A percentile compares a stretch with the other conserved stretches of the same genome.
Evolutionary conservation across 2,329 filamentous ascomycete genomes (phyloP).

Genomic region (Mycosphaerella arachidis): DNA sequence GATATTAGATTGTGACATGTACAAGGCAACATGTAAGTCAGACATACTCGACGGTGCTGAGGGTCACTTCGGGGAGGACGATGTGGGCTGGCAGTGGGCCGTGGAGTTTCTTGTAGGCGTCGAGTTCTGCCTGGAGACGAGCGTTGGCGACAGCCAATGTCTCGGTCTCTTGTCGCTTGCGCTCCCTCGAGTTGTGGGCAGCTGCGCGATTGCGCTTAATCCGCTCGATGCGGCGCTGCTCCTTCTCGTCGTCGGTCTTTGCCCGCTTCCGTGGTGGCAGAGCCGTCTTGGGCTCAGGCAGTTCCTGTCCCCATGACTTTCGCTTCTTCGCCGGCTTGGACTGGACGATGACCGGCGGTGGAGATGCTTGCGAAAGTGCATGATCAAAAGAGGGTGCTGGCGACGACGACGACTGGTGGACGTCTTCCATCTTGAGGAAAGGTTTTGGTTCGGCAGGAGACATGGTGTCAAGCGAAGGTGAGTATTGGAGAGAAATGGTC

Average conservation of each 20-base stretch:
- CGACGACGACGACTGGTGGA: slow-evolving; percentile 19
- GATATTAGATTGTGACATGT: neutral
- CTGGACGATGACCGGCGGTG: slow-evolving; percentile 29
- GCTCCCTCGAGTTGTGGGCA: slow-evolving; percentile 92
- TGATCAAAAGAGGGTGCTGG: slow-evolving; percentile 16
- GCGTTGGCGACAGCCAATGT: slow-evolving; percentile 57
- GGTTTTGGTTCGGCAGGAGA: slow-evolving; percentile 4
- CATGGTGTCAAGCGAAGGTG: slow-evolving; percentile 7
- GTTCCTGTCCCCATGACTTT: slow-evolving; percentile 97
- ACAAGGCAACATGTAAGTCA: neutral
- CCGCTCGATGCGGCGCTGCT: slow-evolving; percentile 93
- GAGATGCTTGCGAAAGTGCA: slow-evolving; percentile 17
- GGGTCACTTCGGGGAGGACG: slow-evolving; percentile 31
- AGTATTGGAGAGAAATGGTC: neutral
- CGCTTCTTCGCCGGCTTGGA: slow-evolving; percentile 42
- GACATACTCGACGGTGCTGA: slow-evolving; percentile 25
- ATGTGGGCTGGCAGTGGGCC: slow-evolving; percentile 31
- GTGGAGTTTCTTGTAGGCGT: slow-evolving; percentile 30
- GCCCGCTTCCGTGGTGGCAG: slow-evolving; percentile 93
- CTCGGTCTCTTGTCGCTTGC: slow-evolving; percentile 87
- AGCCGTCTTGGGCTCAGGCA: slow-evolving; percentile 94
- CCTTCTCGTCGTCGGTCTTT: slow-evolving; percentile 98
- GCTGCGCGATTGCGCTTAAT: slow-evolving; percentile 94
- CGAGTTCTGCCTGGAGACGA: slow-evolving; percentile 29
- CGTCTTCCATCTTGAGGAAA: slow-evolving; percentile 26